Evolutionary conservation across 2,329 filamentous ascomycete genomes (phyloP).

Genomic region (Tolypocladium sp.): DNA sequence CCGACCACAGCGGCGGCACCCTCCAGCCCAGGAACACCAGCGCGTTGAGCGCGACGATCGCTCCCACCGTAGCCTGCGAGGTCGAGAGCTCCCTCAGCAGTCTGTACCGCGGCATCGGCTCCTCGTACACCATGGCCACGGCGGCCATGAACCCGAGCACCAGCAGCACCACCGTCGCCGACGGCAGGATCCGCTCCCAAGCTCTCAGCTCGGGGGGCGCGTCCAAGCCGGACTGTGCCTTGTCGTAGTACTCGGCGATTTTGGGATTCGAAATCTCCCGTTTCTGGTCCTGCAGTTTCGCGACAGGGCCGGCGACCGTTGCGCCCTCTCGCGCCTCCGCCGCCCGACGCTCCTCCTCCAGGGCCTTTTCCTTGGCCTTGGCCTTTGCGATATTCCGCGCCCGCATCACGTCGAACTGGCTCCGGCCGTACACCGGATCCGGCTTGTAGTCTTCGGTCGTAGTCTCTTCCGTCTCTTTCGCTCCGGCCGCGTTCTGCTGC

Average conservation of each 20-base stretch:
- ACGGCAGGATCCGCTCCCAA: conserved; percentile 47
- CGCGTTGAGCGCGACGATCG: conserved; percentile 51
- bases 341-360: conserved; percentile 30
- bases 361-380: conserved; percentile 34
- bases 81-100: conserved; percentile 53
- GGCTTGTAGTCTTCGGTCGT: conserved; percentile 14
- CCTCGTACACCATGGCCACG: conserved; percentile 41
- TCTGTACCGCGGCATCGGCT: conserved; percentile 40
- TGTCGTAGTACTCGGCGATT: conserved; percentile 29
- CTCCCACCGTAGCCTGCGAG: conserved; percentile 53
- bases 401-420: conserved; percentile 48
- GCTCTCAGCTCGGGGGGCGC: conserved; percentile 39
- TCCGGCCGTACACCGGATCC: conserved; percentile 48
- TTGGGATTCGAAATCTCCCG: conserved; percentile 27
- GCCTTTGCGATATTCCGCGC: conserved; percentile 40
- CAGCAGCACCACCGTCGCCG: conserved; percentile 36
- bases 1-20: conserved; percentile 53
- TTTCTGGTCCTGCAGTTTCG: conserved; percentile 27
- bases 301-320: conserved; percentile 27
- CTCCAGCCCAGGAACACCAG: conserved; percentile 51
- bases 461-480: conserved; percentile 1
- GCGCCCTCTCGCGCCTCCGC: conserved; percentile 30
- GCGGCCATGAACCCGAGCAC: conserved; percentile 33
- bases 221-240: conserved; percentile 40
- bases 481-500: conserved; percentile 11